Conservation (phyloP, 1,284 basidiomycete genomes). For the Ustilago shanxiensis region DNA sequence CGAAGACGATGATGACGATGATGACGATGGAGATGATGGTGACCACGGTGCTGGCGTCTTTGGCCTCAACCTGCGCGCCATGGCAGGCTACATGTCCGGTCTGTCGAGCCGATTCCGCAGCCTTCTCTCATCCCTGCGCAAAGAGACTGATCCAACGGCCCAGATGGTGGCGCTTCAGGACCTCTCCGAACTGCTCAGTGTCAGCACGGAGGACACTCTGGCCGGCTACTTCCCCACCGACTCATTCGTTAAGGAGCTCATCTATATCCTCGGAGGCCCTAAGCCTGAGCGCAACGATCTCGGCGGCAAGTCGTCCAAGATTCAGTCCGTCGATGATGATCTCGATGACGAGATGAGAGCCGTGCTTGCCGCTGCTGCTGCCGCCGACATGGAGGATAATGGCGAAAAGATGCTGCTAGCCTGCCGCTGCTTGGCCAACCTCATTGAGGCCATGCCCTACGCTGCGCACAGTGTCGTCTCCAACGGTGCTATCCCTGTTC, state of each 20-base stretch:
- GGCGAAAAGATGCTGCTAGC: constrained; percentile 66
- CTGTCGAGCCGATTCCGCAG: constrained; percentile 55
- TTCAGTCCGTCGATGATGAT: constrained; percentile 30
- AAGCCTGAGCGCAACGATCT: constrained; percentile 53
- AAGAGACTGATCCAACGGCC: constrained; percentile 75
- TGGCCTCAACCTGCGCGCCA: constrained; percentile 62
- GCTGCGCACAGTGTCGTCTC: constrained; percentile 63
- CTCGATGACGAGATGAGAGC: constrained; percentile 53
- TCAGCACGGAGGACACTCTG: constrained; percentile 96
- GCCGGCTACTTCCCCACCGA: constrained; percentile 94
- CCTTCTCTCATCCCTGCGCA: constrained; percentile 58
- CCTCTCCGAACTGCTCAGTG: constrained; percentile 91
- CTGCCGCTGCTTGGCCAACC: constrained; percentile 69
- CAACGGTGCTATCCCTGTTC: constrained; percentile 63
- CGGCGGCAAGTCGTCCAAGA: constrained; percentile 22
- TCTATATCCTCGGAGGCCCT: constrained; percentile 88
- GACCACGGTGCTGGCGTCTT: constrained; percentile 51
- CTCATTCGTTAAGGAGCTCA: constrained; percentile 89
- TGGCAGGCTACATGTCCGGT: constrained; percentile 65
- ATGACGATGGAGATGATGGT: constrained; percentile 46
- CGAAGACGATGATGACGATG: constrained; percentile 21
- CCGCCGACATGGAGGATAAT: constrained; percentile 54
- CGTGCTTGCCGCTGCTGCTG: constrained; percentile 54
- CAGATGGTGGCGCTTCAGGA: constrained; percentile 88
- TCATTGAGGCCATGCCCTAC: constrained; percentile 70